Base-by-base conservation (phyloP, 257 asterid genomes). In the Rubia yunnanensis region DNA sequence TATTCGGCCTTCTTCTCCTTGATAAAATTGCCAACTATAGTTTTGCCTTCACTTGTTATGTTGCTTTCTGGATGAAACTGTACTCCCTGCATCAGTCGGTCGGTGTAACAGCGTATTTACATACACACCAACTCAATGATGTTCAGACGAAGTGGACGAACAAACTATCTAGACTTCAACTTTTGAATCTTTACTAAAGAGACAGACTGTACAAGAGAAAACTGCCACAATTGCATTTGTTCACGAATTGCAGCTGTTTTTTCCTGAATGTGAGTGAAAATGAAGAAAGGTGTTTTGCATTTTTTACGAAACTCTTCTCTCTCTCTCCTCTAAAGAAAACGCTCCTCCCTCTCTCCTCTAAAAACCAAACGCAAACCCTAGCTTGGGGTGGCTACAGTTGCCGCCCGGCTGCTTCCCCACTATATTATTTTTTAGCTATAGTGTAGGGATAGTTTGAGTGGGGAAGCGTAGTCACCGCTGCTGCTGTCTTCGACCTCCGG, bases 51-150 rank as follows among this genome's bases (percentile, higher is more conserved):
- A 18, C 44, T 63, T 9, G 97, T 86, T 70, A 90, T 90, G 64
- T 88, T 88, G 64, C 96, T 90, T 77, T 90, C 95, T 0, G 97
- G 97, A 77, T 90, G 95, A 73, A 90, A 90, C 34, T 90, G 96
- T n/a, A 90, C 97, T 10, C 97, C 97, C 96, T 90, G 82, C 75
- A 78, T 56, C 67, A 48, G n/a, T n/a, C n/a, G n/a, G 52, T 15
- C 56, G 53, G 68, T 30, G 58, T 44, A n/a, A 44, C 7, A 8
- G 52, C n/a, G 7, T 44, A 15, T 15, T 14, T 10, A 1, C 1
- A 6, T 10, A 17, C 52, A 44, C 52, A 44, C 52, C 52, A 44
- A 14, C 52, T 44, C 49, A 14, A 41, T n/a, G n/a, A n/a, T n/a
- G n/a, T n/a, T n/a, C n/a, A n/a, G 17, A 41, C 13, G 49, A 13